These are phyloP conservation scores for Ustilago esculenta DNA, from an alignment of 1,284 basidiomycete genomes.

Conservation along the genomic window DNA sequence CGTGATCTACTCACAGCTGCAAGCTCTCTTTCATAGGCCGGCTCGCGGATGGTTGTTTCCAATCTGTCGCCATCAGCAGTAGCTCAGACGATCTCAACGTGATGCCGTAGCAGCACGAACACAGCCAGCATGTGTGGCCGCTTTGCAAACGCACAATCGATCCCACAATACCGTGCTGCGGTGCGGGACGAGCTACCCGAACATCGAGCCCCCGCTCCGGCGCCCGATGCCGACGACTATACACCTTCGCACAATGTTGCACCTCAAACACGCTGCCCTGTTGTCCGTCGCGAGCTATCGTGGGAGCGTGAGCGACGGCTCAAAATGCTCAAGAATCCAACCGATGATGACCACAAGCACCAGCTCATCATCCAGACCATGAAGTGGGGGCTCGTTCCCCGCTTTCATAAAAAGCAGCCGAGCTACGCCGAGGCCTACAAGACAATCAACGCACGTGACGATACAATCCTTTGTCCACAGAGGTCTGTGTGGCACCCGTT, in stretches of 20 bases:
- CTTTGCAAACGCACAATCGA: conserved; percentile 51
- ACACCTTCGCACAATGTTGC: conserved; percentile 60
- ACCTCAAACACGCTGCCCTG: conserved; percentile 49
- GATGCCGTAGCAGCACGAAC: conserved; percentile 1
- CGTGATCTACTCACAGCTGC: no score
- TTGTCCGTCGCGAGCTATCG: conserved; percentile 49
- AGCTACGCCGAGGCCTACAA: conserved; percentile 75
- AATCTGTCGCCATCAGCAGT: no score
- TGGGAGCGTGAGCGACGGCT: conserved; percentile 36
- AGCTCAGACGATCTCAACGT: background rate
- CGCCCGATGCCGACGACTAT: conserved; percentile 46
- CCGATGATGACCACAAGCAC: conserved; percentile 12
- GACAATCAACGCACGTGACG: conserved; percentile 89
- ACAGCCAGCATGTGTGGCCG: conserved; percentile 48
- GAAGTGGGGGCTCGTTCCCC: conserved; percentile 90
- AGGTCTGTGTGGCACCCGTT: conserved; percentile 42
- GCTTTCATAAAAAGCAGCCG: conserved; percentile 78
- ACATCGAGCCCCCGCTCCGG: conserved; percentile 5
- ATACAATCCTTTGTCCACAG: conserved; percentile 74
- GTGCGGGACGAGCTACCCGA: conserved; percentile 34
- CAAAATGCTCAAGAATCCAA: conserved; percentile 5
- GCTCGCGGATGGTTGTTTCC: no score
- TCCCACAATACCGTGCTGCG: conserved; percentile 40
- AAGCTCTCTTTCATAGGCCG: no score
- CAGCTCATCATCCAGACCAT: conserved; percentile 51